Evolutionary conservation across 192 early-diverging fungal species (phyloP).

Genomic region (Entophlyctis luteolus): DNA sequence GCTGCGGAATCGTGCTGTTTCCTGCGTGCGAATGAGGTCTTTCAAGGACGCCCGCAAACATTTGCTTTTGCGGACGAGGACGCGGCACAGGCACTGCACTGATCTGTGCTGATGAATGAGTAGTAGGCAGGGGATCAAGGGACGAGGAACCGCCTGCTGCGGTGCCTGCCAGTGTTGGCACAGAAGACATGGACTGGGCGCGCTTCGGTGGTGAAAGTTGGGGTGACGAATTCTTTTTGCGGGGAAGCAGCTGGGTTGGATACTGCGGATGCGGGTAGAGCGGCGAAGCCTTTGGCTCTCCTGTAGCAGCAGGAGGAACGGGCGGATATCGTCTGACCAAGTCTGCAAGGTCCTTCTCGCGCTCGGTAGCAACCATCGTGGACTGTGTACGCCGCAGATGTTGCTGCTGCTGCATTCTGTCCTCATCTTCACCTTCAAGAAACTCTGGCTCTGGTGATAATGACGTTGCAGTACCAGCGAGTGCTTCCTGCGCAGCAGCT

Average conservation of each 20-base stretch:
- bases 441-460: background rate
- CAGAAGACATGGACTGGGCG: background rate
- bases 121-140: background rate
- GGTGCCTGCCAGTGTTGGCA: background rate
- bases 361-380: background rate
- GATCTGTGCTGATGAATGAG: background rate
- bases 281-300: background rate
- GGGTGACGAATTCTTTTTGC: background rate
- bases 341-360: background rate
- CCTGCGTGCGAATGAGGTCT: no score
- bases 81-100: background rate
- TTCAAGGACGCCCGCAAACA: no score
- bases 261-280: conserved; percentile 15
- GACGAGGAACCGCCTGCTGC: background rate
- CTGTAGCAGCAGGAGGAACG: background rate
- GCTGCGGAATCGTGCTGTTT: no score
- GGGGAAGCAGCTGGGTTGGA: conserved; percentile 14
- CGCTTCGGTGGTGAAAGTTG: background rate
- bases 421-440: background rate
- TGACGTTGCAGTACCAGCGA: background rate
- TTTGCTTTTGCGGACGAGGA: background rate
- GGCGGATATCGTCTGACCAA: conserved; percentile 3
- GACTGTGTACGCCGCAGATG: conserved; percentile 2
- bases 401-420: background rate
- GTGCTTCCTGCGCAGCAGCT: no score